Evolutionary conservation across 768 basidiomycete species (phyloP).

Genomic region (Clitopilus passeckerianus): DNA sequence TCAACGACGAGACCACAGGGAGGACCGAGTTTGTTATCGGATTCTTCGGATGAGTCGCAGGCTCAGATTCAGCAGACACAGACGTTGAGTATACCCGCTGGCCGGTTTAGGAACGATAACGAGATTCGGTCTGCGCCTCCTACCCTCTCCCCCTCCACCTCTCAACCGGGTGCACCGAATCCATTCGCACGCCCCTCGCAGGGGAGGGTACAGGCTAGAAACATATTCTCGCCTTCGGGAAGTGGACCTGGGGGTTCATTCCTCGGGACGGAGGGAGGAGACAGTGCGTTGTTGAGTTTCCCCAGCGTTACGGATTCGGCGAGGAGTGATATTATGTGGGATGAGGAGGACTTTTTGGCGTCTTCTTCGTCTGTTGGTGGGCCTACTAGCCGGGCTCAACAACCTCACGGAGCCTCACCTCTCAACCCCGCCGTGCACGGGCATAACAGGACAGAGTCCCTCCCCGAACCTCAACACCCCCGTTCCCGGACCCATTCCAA

Average conservation of each 20-base stretch:
- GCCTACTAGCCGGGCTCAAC: not conserved
- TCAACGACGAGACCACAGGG: not conserved
- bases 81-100: constrained; percentile 25
- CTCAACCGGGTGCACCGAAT: not conserved
- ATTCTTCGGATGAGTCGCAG: constrained; percentile 6
- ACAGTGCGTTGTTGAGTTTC: constrained; percentile 38
- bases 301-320: constrained; percentile 50
- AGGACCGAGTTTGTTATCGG: not conserved
- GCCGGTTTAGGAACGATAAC: constrained; percentile 22
- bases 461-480: constrained; percentile 6
- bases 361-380: not conserved
- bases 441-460: constrained; percentile 12
- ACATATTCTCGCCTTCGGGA: constrained; percentile 6
- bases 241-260: constrained; percentile 31
- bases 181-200: constrained; percentile 8
- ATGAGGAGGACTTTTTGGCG: constrained; percentile 17
- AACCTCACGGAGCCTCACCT: not conserved
- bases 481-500: not conserved
- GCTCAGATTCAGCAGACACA: no score
- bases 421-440: constrained; percentile 1
- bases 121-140: constrained; percentile 43
- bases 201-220: constrained; percentile 21
- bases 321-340: constrained; percentile 31
- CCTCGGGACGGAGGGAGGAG: constrained; percentile 19
- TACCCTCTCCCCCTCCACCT: constrained; percentile 17